These are phyloP conservation scores for Rhodamnia argentea DNA, from an alignment of 345 rosid species.

Conservation along the genomic window DNA sequence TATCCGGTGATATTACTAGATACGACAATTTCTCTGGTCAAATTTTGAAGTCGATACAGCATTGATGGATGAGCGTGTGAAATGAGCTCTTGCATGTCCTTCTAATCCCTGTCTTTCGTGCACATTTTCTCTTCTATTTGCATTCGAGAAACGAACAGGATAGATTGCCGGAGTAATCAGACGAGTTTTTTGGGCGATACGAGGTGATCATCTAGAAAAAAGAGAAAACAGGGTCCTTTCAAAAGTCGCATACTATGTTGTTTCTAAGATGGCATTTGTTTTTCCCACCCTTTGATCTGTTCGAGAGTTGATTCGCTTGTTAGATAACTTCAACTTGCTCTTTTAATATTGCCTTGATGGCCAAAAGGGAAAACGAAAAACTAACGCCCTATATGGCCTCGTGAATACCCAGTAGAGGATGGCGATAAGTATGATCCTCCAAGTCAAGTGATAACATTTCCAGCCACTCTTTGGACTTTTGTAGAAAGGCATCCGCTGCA, in stretches of 20 bases:
- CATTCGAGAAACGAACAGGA: background rate
- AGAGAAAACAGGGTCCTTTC: background rate
- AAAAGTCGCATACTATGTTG: too few relatives aligned
- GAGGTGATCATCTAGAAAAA: background rate
- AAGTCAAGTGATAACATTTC: background rate
- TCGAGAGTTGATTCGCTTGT: background rate
- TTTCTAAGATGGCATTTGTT: background rate
- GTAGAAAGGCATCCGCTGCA: slow-evolving; percentile 44
- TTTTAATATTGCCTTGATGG: background rate
- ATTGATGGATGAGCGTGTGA: background rate
- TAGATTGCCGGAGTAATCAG: background rate
- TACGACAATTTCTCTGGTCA: background rate
- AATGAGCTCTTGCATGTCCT: background rate
- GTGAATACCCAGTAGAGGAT: background rate
- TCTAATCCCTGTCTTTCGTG: background rate
- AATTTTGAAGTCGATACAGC: background rate
- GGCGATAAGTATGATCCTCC: background rate
- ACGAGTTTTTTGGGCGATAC: background rate
- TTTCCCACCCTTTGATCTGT: background rate
- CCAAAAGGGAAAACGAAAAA: background rate
- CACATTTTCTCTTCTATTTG: background rate
- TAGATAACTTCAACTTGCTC: background rate
- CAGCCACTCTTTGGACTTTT: slow-evolving; percentile 15
- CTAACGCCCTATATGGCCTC: background rate
- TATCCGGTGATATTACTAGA: too few relatives aligned